These are phyloP conservation scores for Achaetomium macrosporum DNA, from an alignment of 2,329 filamentous ascomycete genomes.

Conservation along the genomic window DNA sequence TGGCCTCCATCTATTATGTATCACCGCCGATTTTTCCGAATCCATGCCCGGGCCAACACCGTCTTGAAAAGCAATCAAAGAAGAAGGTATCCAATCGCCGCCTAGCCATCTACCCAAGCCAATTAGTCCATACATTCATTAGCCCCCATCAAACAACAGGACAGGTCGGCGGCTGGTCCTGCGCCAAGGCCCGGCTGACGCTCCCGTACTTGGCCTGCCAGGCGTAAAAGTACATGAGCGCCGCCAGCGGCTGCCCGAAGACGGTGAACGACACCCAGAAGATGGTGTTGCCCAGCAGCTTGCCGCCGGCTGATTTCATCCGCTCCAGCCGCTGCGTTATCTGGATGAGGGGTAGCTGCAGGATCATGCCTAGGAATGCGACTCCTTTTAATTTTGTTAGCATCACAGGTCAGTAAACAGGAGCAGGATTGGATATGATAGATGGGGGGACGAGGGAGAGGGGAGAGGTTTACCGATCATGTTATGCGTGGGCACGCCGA, in stretches of 20 bases:
- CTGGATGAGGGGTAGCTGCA: slow-evolving; percentile 82
- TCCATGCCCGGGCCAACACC: no score
- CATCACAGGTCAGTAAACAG: neutral
- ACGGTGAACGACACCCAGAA: slow-evolving; percentile 98
- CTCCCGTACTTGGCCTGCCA: slow-evolving; percentile 98
- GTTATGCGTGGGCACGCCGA: slow-evolving; percentile 92
- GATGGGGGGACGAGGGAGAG: neutral
- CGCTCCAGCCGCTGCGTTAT: slow-evolving; percentile 75
- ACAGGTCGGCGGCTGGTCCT: slow-evolving; percentile 5
- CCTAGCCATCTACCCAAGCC: no score
- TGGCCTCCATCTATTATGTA: no score
- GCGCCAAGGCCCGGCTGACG: slow-evolving; percentile 46
- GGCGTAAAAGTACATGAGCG: slow-evolving; percentile 91
- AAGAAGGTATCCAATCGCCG: no score
- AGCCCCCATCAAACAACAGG: slow-evolving; percentile 2
- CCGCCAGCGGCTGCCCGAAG: slow-evolving; percentile 88
- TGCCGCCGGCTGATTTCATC: slow-evolving; percentile 67
- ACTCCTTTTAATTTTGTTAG: slow-evolving; percentile 49
- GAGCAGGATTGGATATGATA: neutral
- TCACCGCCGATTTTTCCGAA: no score
- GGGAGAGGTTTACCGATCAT: slow-evolving; percentile 61
- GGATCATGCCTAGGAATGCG: slow-evolving; percentile 88
- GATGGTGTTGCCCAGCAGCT: slow-evolving; percentile 81
- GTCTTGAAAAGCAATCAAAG: no score
- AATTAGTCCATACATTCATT: no score